Evolutionary conservation across 129 eudicot species (phyloP), one percentile per base, ranked within the genome.

Genomic region (Tagetes erecta): DNA sequence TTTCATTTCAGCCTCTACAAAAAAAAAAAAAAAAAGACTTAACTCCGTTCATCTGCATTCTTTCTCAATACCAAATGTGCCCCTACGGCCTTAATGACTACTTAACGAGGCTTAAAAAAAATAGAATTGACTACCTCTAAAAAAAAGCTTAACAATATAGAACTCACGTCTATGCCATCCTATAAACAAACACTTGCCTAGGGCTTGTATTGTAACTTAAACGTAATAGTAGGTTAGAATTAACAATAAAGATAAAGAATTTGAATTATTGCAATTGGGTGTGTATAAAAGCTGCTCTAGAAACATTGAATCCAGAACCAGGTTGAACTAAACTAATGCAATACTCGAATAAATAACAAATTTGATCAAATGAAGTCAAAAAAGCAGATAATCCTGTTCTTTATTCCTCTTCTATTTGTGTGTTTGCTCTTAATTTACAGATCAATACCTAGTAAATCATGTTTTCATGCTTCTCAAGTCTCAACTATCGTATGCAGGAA

Each of bases 1-100:
- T 41, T 11, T 34, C 46, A 68, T 49, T 51, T 34, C 58, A 68
- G 40, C 59, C 73, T 46, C 60, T 49, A 68, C 20, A 42, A 68
- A 68, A 33, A n/a, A n/a, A n/a, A n/a, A n/a, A n/a, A n/a, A 34
- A 49, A 47, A 68, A 1, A 3, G 12, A 68, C 12, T 5, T 47
- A 11, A 47, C 12, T 35, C 2, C 34, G 6, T 68, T 46, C 34
- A 31, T 44, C 11, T 47, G 73, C 33, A 11, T 68, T 63, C 47
- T 63, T 63, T 63, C 13, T 31, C 38, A 31, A 11, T 14, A 39
- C 8, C 67, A 64, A 64, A n/a, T 30, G 2, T 2, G 2, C 47
- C 49, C 49, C 13, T 62, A 4, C 41, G 0, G 27, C 45, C 40
- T 62, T 11, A 37, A 62, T 37, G 67, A 35, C 67, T 5, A 37